Evolutionary conservation across 1,284 basidiomycete genomes (phyloP).

Genomic region (Ustilago curta): DNA sequence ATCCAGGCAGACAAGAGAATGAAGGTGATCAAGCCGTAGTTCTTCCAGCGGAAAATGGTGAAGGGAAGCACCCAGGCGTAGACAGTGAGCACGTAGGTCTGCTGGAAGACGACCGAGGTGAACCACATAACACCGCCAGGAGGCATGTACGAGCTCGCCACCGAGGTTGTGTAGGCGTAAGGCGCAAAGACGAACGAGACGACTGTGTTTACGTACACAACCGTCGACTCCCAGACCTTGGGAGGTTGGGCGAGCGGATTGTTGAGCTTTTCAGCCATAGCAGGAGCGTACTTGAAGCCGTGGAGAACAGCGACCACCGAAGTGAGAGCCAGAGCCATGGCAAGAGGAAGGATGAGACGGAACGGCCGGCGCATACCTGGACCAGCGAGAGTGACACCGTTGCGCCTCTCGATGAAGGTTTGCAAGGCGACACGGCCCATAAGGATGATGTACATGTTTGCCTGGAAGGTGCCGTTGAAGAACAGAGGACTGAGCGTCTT

Average conservation of each 20-base stretch:
- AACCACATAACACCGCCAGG: conserved; percentile 55
- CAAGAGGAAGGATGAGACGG: conserved; percentile 52
- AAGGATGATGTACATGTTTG: conserved; percentile 58
- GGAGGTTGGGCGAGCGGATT: conserved; percentile 52
- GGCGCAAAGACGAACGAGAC: conserved; percentile 50
- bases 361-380: conserved; percentile 57
- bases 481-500: conserved; percentile 54
- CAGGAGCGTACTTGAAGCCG: conserved; percentile 47
- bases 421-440: conserved; percentile 50
- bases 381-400: conserved; percentile 48
- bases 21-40: conserved; percentile 41
- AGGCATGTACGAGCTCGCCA: conserved; percentile 49
- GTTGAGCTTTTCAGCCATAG: conserved; percentile 37
- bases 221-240: conserved; percentile 37
- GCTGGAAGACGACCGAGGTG: conserved; percentile 55
- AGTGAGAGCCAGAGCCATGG: conserved; percentile 48
- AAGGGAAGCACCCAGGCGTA: conserved; percentile 58
- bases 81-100: conserved; percentile 56
- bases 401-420: conserved; percentile 56
- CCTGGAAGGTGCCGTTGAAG: conserved; percentile 55
- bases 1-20: conserved; percentile 54
- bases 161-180: conserved; percentile 42
- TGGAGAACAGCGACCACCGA: conserved; percentile 36
- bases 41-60: conserved; percentile 52
- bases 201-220: conserved; percentile 57